Conservation (phyloP, 2,329 filamentous ascomycete species). For the Colletotrichum sp. region DNA sequence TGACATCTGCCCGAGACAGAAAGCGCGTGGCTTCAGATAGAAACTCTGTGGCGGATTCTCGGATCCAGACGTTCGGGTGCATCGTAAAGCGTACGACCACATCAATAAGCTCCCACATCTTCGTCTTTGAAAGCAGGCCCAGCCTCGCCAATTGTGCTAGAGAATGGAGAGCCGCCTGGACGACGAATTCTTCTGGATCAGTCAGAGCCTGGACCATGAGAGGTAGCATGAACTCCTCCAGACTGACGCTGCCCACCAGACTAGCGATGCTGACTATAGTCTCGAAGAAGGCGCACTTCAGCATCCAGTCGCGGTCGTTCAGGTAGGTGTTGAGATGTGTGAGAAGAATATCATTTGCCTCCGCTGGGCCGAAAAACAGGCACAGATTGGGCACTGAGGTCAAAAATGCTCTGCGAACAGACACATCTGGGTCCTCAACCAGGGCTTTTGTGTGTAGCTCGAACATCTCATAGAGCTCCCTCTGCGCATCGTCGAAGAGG, state of each 20-base stretch:
- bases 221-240: slow-evolving; percentile 95
- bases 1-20: slow-evolving; percentile 78
- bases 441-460: slow-evolving; percentile 89
- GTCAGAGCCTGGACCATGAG: slow-evolving; percentile 95
- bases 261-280: slow-evolving; percentile 91
- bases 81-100: slow-evolving; percentile 84
- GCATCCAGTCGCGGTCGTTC: slow-evolving; percentile 94
- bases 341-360: slow-evolving; percentile 93
- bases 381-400: slow-evolving; percentile 91
- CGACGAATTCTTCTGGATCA: slow-evolving; percentile 91
- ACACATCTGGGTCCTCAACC: slow-evolving; percentile 83
- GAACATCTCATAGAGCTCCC: slow-evolving; percentile 82
- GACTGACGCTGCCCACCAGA: slow-evolving; percentile 84
- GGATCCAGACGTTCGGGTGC: slow-evolving; percentile 95
- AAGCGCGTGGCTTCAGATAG: slow-evolving; percentile 77
- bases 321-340: slow-evolving; percentile 97
- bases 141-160: slow-evolving; percentile 87
- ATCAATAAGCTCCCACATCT: slow-evolving; percentile 87
- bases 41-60: slow-evolving; percentile 87
- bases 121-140: slow-evolving; percentile 83
- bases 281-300: slow-evolving; percentile 97
- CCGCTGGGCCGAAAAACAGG: slow-evolving; percentile 91
- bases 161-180: slow-evolving; percentile 88
- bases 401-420: slow-evolving; percentile 88
- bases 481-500: slow-evolving; percentile 85